These are phyloP conservation scores for Curvularia eragrostidis DNA, from an alignment of 2,329 filamentous ascomycete genomes.

Conservation along the genomic window DNA sequence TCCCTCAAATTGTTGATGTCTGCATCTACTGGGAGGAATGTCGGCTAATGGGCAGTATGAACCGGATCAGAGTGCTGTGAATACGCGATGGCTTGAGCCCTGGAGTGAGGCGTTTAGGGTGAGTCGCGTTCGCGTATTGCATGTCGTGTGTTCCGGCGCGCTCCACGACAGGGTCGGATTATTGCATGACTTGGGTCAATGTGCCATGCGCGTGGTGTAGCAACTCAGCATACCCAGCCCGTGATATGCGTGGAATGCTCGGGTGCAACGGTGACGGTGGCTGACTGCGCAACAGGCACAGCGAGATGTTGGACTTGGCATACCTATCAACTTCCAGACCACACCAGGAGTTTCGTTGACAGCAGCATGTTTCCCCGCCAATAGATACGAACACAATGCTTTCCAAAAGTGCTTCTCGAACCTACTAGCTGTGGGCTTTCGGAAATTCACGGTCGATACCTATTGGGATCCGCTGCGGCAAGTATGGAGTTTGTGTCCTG, in stretches of 20 bases:
- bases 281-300: conserved; percentile 58
- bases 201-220: neutral
- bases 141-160: neutral
- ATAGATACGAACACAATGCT: conserved; percentile 60
- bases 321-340: conserved; percentile 69
- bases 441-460: conserved; percentile 64
- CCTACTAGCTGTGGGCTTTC: conserved; percentile 65
- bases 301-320: conserved; percentile 64
- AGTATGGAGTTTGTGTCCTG: conserved; percentile 68
- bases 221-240: neutral
- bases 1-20: conserved; percentile 17
- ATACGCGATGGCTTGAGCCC: conserved; percentile 38
- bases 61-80: conserved; percentile 37
- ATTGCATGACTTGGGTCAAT: neutral
- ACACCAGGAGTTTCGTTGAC: conserved; percentile 63
- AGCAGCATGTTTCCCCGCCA: conserved; percentile 64
- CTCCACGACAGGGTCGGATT: neutral
- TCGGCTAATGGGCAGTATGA: conserved; percentile 37
- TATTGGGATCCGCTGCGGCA: conserved; percentile 66
- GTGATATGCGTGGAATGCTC: neutral
- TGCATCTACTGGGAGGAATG: conserved; percentile 28
- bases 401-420: conserved; percentile 67
- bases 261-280: neutral
- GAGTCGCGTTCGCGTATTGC: conserved; percentile 16
- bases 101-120: conserved; percentile 45